Conservation (phyloP, 2,329 filamentous ascomycete genomes). For the Microascus cirrosus region DNA sequence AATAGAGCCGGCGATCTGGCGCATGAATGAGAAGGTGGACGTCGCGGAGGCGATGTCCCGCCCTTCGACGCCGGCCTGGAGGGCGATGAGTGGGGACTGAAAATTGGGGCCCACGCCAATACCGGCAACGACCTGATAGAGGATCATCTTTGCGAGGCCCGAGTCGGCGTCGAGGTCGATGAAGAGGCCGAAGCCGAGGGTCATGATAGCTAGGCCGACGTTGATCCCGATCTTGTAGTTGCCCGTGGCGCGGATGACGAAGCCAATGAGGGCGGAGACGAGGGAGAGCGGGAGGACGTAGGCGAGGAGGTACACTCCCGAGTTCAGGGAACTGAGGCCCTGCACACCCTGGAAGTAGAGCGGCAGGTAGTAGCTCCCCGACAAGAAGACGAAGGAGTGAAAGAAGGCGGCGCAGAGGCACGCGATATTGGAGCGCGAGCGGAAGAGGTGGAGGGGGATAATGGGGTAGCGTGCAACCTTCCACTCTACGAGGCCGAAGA, state of each 20-base stretch:
- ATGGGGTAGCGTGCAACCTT: constrained; percentile 66
- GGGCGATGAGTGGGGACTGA: constrained; percentile 55
- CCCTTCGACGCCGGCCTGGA: constrained; percentile 51
- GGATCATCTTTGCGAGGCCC: constrained; percentile 43
- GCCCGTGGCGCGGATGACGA: constrained; percentile 52
- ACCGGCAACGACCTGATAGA: constrained; percentile 53
- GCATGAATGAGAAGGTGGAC: constrained; percentile 54
- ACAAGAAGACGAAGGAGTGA: constrained; percentile 70
- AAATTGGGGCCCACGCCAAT: constrained; percentile 59
- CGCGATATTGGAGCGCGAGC: constrained; percentile 51
- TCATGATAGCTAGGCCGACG: constrained; percentile 44
- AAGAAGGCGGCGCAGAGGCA: constrained; percentile 56
- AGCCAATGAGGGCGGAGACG: constrained; percentile 43
- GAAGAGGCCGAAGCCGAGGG: constrained; percentile 53
- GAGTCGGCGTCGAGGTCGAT: constrained; percentile 47
- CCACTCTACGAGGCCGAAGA: constrained; percentile 66
- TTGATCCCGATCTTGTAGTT: constrained; percentile 53
- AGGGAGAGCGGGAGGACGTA: constrained; percentile 57
- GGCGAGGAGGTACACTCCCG: constrained; percentile 65
- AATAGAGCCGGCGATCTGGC: constrained; percentile 57
- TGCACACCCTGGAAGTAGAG: constrained; percentile 76
- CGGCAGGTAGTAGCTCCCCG: constrained; percentile 68
- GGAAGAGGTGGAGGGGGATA: constrained; percentile 57
- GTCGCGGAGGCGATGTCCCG: constrained; percentile 59
- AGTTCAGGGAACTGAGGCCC: constrained; percentile 55